These are phyloP conservation scores for Pleurozium schreberi DNA, from an alignment of 225 moss, liverwort and hornwort genomes.

Conservation along the genomic window DNA sequence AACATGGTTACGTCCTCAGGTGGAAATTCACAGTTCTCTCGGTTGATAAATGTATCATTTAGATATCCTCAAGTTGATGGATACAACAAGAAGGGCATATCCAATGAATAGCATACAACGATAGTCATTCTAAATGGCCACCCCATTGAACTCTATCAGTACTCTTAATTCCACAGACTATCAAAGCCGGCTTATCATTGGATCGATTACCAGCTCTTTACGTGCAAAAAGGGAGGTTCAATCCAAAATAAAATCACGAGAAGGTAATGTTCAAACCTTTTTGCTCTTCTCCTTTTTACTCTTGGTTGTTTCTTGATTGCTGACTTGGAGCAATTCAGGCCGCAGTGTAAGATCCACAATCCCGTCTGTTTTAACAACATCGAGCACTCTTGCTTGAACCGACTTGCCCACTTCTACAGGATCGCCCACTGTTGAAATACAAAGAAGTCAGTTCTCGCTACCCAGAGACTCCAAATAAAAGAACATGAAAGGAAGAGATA, in stretches of 20 bases:
- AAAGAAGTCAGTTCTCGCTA: neutral
- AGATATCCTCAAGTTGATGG: slow-evolving; percentile 14
- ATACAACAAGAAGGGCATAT: slow-evolving; percentile 9
- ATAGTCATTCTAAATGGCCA: neutral
- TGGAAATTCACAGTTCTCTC: slow-evolving; percentile 38
- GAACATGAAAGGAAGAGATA: neutral
- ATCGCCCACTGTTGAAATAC: slow-evolving; percentile 43
- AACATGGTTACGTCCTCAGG: slow-evolving; percentile 11
- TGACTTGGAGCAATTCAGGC: slow-evolving; percentile 33
- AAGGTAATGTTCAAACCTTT: slow-evolving; percentile 24
- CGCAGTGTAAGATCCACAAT: slow-evolving; percentile 92
- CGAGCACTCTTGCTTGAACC: slow-evolving; percentile 75
- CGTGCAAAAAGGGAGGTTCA: neutral
- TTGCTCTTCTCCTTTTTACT: slow-evolving; percentile 16
- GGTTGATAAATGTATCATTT: slow-evolving; percentile 10
- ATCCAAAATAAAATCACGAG: neutral
- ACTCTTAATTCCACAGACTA: neutral
- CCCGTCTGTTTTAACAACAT: slow-evolving; percentile 76
- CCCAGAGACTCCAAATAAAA: neutral
- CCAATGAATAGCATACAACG: neutral
- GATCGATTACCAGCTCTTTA: neutral
- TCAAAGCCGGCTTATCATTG: neutral
- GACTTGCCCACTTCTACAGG: slow-evolving; percentile 73
- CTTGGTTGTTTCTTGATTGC: slow-evolving; percentile 10
- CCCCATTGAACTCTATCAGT: neutral